Evolutionary conservation across 495 filamentous ascomycete species (phyloP).

Genomic region (Delitschia confertaspora): DNA sequence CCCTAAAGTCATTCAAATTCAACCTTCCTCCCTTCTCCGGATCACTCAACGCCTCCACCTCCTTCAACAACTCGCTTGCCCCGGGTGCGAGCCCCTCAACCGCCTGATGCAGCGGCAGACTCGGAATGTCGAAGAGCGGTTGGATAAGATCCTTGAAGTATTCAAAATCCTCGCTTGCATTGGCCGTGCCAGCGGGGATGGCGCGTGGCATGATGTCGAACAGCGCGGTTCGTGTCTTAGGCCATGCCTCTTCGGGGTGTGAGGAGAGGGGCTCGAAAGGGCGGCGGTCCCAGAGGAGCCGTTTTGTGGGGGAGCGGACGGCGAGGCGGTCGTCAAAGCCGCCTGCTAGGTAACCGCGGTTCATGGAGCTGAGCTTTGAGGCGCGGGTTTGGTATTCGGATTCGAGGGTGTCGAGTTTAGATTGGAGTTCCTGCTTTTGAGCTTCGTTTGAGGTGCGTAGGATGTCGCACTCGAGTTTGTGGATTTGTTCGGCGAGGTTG

Average conservation of each 20-base stretch:
- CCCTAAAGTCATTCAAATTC: slow-evolving; percentile 31
- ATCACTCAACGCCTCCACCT: slow-evolving; percentile 35
- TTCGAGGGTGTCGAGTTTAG: slow-evolving; percentile 16
- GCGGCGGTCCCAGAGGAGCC: slow-evolving; percentile 57
- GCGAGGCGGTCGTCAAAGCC: slow-evolving; percentile 43
- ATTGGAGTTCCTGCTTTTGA: slow-evolving; percentile 18
- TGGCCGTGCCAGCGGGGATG: neutral
- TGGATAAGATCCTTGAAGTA: slow-evolving; percentile 6
- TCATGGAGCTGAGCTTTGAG: no score
- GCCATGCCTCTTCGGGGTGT: slow-evolving; percentile 49
- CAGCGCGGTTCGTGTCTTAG: slow-evolving; percentile 35
- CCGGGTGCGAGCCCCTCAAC: slow-evolving; percentile 36
- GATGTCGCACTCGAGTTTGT: slow-evolving; percentile 17
- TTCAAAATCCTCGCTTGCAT: slow-evolving; percentile 23
- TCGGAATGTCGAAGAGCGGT: slow-evolving; percentile 13
- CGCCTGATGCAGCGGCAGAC: slow-evolving; percentile 32
- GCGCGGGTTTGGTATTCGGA: no score
- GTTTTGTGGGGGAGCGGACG: slow-evolving; percentile 38
- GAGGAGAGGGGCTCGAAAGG: slow-evolving; percentile 48
- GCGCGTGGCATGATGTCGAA: slow-evolving; percentile 27
- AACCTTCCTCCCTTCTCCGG: slow-evolving; percentile 35
- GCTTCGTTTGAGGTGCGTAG: slow-evolving; percentile 5
- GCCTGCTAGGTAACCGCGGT: slow-evolving; percentile 31
- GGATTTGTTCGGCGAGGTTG: slow-evolving; percentile 17
- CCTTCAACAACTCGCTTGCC: slow-evolving; percentile 27